These are phyloP conservation scores for Cladosporium sp. DNA, from an alignment of 2,329 filamentous ascomycete species.

Conservation along the genomic window DNA sequence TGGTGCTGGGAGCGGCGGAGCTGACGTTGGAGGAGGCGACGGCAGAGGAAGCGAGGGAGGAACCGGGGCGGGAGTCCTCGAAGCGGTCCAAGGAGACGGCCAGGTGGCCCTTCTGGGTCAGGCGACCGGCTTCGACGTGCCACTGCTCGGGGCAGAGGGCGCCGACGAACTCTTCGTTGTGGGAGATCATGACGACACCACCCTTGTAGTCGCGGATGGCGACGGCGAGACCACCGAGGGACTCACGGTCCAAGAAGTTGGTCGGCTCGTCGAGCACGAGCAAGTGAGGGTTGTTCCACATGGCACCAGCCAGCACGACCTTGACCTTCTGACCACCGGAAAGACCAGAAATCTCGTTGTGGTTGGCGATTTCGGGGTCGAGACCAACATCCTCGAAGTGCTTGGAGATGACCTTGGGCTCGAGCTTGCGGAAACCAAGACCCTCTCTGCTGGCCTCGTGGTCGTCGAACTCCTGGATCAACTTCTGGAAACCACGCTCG, in stretches of 20 bases:
- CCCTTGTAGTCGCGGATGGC: conserved; percentile 98
- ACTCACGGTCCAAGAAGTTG: conserved; percentile 98
- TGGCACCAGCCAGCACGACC: conserved; percentile 81
- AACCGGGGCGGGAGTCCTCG: conserved; percentile 69
- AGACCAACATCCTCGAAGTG: conserved; percentile 97
- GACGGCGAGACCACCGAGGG: conserved; percentile 90
- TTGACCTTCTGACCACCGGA: conserved; percentile 99
- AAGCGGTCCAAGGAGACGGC: conserved; percentile 76
- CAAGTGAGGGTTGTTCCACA: conserved; percentile 84
- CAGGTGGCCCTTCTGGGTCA: conserved; percentile 75
- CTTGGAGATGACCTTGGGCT: conserved; percentile 90
- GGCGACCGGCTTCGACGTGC: conserved; percentile 82
- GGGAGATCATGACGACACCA: conserved; percentile 97
- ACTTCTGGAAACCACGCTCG: conserved; percentile 82
- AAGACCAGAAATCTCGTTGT: conserved; percentile 94
- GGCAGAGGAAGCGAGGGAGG: conserved; percentile 56
- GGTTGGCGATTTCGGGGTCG: conserved; percentile 96
- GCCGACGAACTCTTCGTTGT: conserved; percentile 98
- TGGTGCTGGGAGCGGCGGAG: conserved; percentile 28
- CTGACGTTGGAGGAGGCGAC: conserved; percentile 50
- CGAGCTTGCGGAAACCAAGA: conserved; percentile 89
- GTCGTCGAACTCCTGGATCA: conserved; percentile 97
- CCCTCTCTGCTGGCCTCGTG: conserved; percentile 98
- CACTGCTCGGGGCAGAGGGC: conserved; percentile 94
- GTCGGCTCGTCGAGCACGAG: conserved; percentile 97